Base-by-base conservation (phyloP, 2,329 filamentous ascomycete genomes). In the Pseudogymnoascus sp. region DNA sequence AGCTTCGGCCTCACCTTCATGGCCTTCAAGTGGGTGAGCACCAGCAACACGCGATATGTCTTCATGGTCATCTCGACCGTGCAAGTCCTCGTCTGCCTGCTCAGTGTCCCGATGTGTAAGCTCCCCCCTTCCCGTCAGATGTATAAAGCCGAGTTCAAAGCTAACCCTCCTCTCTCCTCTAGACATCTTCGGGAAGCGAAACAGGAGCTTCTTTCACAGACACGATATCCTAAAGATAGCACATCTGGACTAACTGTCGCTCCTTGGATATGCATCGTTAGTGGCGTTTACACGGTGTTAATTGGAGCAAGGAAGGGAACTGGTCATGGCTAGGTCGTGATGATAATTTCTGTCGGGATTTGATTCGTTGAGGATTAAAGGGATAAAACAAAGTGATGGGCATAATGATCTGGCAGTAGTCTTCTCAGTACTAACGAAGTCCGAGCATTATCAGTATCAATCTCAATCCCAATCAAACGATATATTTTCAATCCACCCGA, bases 1-100 rank as follows among this genome's bases (percentile, higher is more conserved):
- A 90, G 87, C 66, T 97, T 95, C 70, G 84, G 86, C 5, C 78
- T 97, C 63, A 96, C 92, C 0, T 95, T 87, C 73, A 88, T 84
- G 68, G 91, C 91, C 0, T 96, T 91, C 70, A 80, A 92, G 63
- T 97, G 93, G 92, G 80, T 88, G 8, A 67, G 77, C 0, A 72
- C 73, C 7, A 84, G 84, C 1, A 84, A 87, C n/a, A 83, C 85
- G 65, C 80, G 82, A 56, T 73, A 75, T 4, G 78, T 77, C 0
- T 93, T 97, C 75, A 81, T 89, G 62, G 81, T 84, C 18, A 82
- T 96, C 56, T 87, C 84, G 1, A 88, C 85, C 37, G 85, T 95
- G 16, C 91, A 97, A 76, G 80, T 96, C 0, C 86, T 79, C 1
- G 79, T 96, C 59, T 96, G 91, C 73, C 73, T 88, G 60, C 73